Conservation (phyloP, 1,284 basidiomycete species). For the Sporisorium reilianum region DNA sequence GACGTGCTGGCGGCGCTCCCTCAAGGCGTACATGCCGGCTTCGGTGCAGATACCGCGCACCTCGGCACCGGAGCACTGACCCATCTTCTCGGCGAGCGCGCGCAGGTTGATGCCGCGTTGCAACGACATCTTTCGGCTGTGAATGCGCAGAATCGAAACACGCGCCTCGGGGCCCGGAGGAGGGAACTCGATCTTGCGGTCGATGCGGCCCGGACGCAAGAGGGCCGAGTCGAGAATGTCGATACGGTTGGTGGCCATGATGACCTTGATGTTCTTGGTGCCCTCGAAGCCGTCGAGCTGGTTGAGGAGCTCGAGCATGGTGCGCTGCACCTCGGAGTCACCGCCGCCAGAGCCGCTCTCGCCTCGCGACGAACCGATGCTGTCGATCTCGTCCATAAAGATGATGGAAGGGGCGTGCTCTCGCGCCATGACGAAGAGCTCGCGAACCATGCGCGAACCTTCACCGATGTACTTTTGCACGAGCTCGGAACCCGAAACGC, state of each 20-base stretch:
- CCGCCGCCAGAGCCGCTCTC: constrained; percentile 80
- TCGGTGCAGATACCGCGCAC: constrained; percentile 98
- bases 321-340: constrained; percentile 96
- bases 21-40: constrained; percentile 96
- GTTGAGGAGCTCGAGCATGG: constrained; percentile 96
- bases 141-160: constrained; percentile 94
- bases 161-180: constrained; percentile 97
- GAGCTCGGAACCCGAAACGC: constrained; percentile 92
- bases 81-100: constrained; percentile 97
- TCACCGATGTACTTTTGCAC: constrained; percentile 99
- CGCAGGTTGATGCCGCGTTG: constrained; percentile 97
- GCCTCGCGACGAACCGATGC: constrained; percentile 92
- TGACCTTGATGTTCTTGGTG: constrained; percentile 98
- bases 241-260: constrained; percentile 99
- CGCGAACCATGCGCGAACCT: constrained; percentile 82
- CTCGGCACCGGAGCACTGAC: constrained; percentile 96
- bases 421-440: constrained; percentile 97
- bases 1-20: constrained; percentile 92
- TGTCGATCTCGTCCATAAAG: constrained; percentile 99
- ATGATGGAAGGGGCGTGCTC: constrained; percentile 99
- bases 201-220: constrained; percentile 94
- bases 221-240: constrained; percentile 96
- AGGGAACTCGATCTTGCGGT: constrained; percentile 99
- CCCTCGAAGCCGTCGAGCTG: constrained; percentile 98
- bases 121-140: constrained; percentile 98